Evolutionary conservation across 345 rosid genomes (phyloP).

Genomic region (Acer saccharum): DNA sequence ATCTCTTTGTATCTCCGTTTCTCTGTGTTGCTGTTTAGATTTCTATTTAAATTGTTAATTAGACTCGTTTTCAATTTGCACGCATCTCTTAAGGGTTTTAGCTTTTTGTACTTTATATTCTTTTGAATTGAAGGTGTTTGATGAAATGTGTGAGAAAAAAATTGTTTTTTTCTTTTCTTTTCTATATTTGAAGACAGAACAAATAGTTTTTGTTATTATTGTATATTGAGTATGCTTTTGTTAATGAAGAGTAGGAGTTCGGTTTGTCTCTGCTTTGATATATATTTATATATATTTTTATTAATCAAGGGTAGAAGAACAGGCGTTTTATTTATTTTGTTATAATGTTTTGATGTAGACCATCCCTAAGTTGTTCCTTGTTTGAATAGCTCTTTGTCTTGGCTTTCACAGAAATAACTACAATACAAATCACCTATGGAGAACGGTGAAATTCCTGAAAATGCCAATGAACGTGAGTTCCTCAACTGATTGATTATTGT

Average conservation of each 20-base stretch:
- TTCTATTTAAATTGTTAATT: background rate
- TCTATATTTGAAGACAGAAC: background rate
- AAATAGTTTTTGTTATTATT: background rate
- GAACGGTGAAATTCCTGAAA: conserved; percentile 63
- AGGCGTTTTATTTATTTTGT: background rate
- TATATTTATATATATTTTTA: background rate
- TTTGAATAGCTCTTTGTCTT: background rate
- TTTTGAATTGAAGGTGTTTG: background rate
- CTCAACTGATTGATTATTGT: background rate
- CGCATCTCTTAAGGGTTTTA: background rate
- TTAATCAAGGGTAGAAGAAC: background rate
- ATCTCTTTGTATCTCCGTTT: background rate
- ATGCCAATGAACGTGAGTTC: conserved; percentile 56
- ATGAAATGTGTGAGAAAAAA: background rate
- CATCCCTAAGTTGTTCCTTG: background rate
- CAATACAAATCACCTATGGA: conserved; percentile 36
- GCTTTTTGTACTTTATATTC: no score
- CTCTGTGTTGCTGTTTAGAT: background rate
- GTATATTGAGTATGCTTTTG: background rate
- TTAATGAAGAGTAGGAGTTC: no score
- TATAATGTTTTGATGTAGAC: background rate
- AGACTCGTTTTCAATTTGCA: background rate
- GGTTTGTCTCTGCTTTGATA: background rate
- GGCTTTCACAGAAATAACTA: background rate
- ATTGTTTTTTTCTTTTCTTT: no score